These are phyloP conservation scores for Dothistroma septosporum DNA, from an alignment of 2,329 filamentous ascomycete genomes.

Conservation along the genomic window DNA sequence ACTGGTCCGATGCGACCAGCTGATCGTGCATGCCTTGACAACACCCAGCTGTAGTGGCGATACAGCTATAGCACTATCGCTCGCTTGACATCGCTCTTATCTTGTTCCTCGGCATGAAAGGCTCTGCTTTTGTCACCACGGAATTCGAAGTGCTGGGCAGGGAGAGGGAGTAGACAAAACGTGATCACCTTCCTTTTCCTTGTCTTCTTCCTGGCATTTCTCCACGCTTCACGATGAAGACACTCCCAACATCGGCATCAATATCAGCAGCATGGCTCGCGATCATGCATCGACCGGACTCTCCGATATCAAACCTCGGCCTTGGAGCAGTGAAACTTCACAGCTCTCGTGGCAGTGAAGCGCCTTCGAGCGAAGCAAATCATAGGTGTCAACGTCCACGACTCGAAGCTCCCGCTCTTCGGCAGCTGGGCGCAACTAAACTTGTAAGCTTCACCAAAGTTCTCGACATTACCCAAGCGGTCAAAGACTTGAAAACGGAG, in stretches of 20 bases:
- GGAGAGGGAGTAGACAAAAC: background rate
- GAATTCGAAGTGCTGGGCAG: background rate
- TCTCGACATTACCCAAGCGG: constrained; percentile 9
- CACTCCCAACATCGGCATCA: background rate
- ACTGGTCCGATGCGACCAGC: no score
- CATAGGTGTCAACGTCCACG: constrained; percentile 24
- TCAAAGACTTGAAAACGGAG: constrained; percentile 13
- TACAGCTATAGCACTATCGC: background rate
- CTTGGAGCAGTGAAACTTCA: constrained; percentile 21
- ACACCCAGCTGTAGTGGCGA: background rate
- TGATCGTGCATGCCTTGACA: background rate
- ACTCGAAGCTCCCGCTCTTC: constrained; percentile 18
- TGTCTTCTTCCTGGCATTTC: background rate
- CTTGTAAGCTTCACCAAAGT: constrained; percentile 15
- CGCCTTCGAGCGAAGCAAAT: constrained; percentile 18
- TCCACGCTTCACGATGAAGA: background rate
- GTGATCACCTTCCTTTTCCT: background rate
- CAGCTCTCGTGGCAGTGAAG: constrained; percentile 22
- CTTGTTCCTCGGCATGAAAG: background rate
- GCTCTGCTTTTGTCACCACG: background rate
- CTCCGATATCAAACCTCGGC: constrained; percentile 19
- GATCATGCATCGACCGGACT: constrained; percentile 2
- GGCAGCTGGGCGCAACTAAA: constrained; percentile 18
- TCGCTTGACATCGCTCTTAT: background rate
- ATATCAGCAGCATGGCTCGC: no score